Conservation (phyloP, 2,329 filamentous ascomycete genomes). For the Aspergillus sp. region DNA sequence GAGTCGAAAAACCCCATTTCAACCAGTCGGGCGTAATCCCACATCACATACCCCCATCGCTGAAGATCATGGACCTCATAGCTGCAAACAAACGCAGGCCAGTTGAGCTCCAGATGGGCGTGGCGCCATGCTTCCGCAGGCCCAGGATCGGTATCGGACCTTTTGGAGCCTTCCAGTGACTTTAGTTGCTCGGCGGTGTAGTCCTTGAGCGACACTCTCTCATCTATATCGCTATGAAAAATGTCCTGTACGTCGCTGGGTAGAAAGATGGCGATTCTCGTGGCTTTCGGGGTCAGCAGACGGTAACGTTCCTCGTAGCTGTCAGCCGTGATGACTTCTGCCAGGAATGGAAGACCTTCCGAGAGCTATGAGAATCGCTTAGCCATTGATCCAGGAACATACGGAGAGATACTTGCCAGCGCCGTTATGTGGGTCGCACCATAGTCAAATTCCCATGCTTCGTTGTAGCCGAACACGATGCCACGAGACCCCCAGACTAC, state of each 20-base stretch:
- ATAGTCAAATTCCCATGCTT: background rate
- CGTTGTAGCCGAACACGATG: background rate
- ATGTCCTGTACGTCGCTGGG: background rate
- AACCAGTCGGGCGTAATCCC: background rate
- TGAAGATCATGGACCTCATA: background rate
- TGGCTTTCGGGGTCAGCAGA: background rate
- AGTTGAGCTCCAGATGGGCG: background rate
- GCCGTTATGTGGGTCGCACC: no score
- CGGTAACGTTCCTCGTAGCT: background rate
- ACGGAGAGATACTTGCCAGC: no score
- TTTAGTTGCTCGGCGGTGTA: background rate
- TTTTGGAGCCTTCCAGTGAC: background rate
- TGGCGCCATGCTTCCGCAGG: background rate
- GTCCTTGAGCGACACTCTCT: background rate
- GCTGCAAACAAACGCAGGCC: background rate
- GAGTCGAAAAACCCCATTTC: background rate
- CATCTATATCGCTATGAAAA: background rate
- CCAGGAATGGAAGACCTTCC: background rate
- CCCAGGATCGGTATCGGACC: background rate
- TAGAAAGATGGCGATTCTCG: background rate
- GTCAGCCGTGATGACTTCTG: background rate
- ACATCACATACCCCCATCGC: slow-evolving; percentile 2
- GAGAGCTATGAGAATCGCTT: background rate
- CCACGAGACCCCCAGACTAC: background rate
- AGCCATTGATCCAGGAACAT: background rate